phyloP scores from a whole-genome alignment of 192 early-diverging fungal genomes.

The Lobosporangium transversale region DNA sequence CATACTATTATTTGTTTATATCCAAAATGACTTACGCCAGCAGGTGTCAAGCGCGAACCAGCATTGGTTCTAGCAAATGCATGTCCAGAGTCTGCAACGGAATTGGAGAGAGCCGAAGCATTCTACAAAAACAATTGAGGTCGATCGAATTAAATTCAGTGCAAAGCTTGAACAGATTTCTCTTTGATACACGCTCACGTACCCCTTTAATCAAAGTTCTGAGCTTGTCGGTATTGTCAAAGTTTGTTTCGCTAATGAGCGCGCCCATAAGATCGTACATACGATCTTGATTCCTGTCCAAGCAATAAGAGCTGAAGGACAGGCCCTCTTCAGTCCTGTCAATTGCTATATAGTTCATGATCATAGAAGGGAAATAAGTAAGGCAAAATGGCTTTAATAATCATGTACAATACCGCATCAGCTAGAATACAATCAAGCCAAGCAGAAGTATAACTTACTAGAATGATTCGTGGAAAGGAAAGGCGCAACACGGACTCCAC shows the following conservation, averaged over 20 bases:
- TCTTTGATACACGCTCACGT: background rate
- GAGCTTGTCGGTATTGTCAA: constrained; percentile 76
- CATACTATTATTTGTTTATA: no score
- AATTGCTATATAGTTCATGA: constrained; percentile 52
- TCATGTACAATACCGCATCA: no score
- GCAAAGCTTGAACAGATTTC: no score
- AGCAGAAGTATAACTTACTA: constrained; percentile 30
- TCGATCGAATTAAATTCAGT: no score
- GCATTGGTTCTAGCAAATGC: constrained; percentile 76
- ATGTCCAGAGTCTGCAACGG: constrained; percentile 86
- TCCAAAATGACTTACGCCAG: constrained; percentile 54
- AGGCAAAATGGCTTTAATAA: background rate
- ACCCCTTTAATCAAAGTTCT: constrained; percentile 74
- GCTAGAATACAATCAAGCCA: no score
- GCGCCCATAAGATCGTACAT: constrained; percentile 83
- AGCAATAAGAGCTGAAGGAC: constrained; percentile 69
- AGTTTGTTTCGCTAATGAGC: constrained; percentile 76
- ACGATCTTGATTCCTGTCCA: constrained; percentile 68
- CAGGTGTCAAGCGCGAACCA: constrained; percentile 67
- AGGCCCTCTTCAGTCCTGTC: constrained; percentile 73
- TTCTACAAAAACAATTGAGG: constrained; percentile 59
- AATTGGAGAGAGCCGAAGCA: constrained; percentile 79
- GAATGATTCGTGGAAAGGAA: constrained; percentile 73
- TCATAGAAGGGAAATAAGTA: background rate
- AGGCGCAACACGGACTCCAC: constrained; percentile 80